phyloP scores from a whole-genome alignment of 169 alveolate genomes.

The Eimeria sp. region DNA sequence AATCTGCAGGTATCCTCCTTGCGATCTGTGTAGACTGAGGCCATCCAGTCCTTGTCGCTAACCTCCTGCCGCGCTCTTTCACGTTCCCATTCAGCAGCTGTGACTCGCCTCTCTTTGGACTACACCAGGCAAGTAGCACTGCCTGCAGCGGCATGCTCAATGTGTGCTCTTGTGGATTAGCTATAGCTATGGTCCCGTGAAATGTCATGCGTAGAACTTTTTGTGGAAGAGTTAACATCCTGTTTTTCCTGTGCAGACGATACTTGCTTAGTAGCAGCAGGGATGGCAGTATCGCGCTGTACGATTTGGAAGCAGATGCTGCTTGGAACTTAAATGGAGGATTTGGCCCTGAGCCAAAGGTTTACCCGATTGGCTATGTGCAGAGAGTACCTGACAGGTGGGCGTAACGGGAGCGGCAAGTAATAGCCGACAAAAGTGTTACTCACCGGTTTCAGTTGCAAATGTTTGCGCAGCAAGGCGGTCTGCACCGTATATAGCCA shows the following conservation, averaged over 20 bases:
- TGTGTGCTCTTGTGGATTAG: background rate
- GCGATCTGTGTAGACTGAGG: conserved; percentile 36
- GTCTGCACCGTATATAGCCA: background rate
- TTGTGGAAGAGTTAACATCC: background rate
- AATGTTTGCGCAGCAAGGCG: background rate
- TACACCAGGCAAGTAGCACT: conserved; percentile 21
- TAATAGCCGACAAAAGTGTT: background rate
- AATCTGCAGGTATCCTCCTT: conserved; percentile 1
- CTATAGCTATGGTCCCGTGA: background rate
- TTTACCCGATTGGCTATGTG: conserved; percentile 54
- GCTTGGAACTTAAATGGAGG: conserved; percentile 62
- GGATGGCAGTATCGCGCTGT: conserved; percentile 73
- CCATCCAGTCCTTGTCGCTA: conserved; percentile 25
- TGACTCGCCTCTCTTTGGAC: conserved; percentile 62
- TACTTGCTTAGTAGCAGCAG: conserved; percentile 76
- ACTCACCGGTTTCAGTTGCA: background rate
- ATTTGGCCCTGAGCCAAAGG: conserved; percentile 72
- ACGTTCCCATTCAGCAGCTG: conserved; percentile 33
- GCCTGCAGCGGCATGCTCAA: background rate
- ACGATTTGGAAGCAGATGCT: conserved; percentile 73
- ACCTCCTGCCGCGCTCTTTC: conserved; percentile 9
- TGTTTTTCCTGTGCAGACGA: conserved; percentile 41
- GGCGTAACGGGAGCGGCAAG: background rate
- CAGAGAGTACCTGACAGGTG: conserved; percentile 66
- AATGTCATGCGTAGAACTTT: background rate